Evolutionary conservation across 192 early-diverging fungal genomes (phyloP), one percentile per base, ranked within the genome.

Genomic region (Backusella westeae): DNA sequence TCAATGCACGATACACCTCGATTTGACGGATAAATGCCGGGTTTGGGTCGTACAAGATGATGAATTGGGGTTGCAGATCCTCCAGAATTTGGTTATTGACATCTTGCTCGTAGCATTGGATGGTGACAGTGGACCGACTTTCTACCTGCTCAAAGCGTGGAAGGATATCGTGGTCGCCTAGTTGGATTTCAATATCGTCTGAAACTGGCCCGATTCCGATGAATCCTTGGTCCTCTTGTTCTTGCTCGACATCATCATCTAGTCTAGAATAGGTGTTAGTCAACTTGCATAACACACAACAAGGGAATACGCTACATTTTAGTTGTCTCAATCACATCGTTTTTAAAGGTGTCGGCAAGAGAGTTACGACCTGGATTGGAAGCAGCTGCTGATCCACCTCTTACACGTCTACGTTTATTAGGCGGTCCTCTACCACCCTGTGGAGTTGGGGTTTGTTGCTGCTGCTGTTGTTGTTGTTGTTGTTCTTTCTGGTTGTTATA

Each of bases 21-120:
- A 98, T 83, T 71, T 94, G 82, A 17, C 97, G 87, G 23, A 99
- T 87, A 87, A 98, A 98, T 21, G 86, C 91, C 0, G 93, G 85
- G 72, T 96, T 91, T 2, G 96, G 95, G 74, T 97, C 93, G 78
- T 96, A 98, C 90, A 98, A 91, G 23, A 99, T 87, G 21, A 99
- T 91, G 36, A 90, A 93, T 23, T 88, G 81, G 12, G 98, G 98
- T 35, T 87, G 76, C 8, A 94, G 68, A 9, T 86, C 81, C 63
- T 93, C 86, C 38, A 99, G 79, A 2, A 96, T 56, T 32, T 81
- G 53, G n/a, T 85, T 80, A 77, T 94, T 94, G 1, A 82, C 85
- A 46, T 93, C 92, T 19, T 87, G 90, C 15, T 76, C 72, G 73
- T 92, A 92, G 29, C 86, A 76, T 29, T 86, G 87, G 6, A 91